phyloP scores from a whole-genome alignment of 2,329 filamentous ascomycete genomes.

The Neofusicoccum kwambonambiense region DNA sequence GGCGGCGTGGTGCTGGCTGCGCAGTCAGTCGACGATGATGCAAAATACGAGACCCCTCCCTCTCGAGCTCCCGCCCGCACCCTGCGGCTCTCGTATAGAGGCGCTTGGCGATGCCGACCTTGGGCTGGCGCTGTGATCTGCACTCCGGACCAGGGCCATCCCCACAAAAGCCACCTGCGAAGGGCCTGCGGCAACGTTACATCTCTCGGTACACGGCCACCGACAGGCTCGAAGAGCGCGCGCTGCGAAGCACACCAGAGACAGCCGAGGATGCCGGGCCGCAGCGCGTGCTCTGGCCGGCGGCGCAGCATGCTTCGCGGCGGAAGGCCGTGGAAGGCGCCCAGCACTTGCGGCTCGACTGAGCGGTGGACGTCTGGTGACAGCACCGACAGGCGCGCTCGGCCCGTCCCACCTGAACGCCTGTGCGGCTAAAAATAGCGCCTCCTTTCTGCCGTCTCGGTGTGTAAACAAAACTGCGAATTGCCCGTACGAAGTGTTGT shows the following conservation, averaged over 20 bases:
- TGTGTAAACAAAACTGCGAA: background rate
- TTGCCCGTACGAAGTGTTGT: background rate
- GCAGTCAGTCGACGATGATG: slow-evolving; percentile 2
- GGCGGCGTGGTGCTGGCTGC: background rate
- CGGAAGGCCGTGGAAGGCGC: background rate
- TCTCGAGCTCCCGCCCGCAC: slow-evolving; percentile 2
- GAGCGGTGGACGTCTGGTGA: slow-evolving; percentile 10
- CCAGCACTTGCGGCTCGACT: background rate
- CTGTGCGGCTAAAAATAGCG: slow-evolving; percentile 9
- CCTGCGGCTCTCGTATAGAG: slow-evolving; percentile 14
- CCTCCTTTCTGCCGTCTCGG: background rate
- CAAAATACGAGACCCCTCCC: slow-evolving; percentile 7
- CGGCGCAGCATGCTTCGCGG: background rate
- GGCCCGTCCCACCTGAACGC: background rate
- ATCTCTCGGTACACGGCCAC: background rate
- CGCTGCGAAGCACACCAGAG: background rate
- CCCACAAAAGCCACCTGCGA: slow-evolving; percentile 12
- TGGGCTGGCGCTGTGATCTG: slow-evolving; percentile 3
- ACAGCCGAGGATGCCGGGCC: background rate
- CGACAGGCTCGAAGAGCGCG: background rate
- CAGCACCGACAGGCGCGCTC: background rate
- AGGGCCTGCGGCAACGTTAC: slow-evolving; percentile 5
- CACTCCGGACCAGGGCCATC: background rate
- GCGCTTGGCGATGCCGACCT: background rate
- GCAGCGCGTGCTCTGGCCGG: background rate